These are phyloP conservation scores for Lentinus tigrinus DNA, from an alignment of 768 basidiomycete genomes.

Conservation along the genomic window DNA sequence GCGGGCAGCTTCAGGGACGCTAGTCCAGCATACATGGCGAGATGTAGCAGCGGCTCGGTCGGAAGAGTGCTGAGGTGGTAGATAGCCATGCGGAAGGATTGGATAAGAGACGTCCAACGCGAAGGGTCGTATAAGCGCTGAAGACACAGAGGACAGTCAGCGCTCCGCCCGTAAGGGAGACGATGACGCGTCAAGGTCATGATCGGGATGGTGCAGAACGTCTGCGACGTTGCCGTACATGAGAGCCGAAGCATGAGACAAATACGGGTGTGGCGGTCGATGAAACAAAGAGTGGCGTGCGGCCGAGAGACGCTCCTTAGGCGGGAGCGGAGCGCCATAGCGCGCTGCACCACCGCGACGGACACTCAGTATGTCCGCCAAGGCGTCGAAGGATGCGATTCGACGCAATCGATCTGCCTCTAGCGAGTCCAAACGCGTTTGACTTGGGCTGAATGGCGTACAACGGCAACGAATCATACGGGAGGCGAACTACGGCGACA, in stretches of 20 bases:
- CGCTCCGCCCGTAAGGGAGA: neutral
- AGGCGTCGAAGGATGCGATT: too few relatives aligned
- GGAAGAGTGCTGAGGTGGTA: conserved; percentile 87
- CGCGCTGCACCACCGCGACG: too few relatives aligned
- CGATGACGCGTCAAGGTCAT: neutral
- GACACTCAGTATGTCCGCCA: too few relatives aligned
- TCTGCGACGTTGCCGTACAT: neutral
- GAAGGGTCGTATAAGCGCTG: conserved; percentile 81
- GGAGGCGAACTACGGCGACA: too few relatives aligned
- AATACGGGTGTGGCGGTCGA: neutral
- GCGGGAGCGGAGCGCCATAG: too few relatives aligned
- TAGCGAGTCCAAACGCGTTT: too few relatives aligned
- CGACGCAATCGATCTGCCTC: too few relatives aligned
- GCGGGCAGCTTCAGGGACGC: conserved; percentile 87
- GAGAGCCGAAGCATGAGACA: neutral
- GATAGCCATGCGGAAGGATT: conserved; percentile 81
- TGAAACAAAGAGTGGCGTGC: neutral
- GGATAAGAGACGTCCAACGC: conserved; percentile 75
- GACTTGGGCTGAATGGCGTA: too few relatives aligned
- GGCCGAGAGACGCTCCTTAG: neutral
- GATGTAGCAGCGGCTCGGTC: conserved; percentile 80
- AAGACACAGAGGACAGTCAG: neutral
- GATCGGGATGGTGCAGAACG: neutral
- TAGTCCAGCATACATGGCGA: conserved; percentile 89
- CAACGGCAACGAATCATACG: too few relatives aligned